A percentile compares a stretch with the other conserved stretches of the same genome.
Conservation (phyloP, 768 basidiomycete genomes). For the Pleurotus citrinopileatus region DNA sequence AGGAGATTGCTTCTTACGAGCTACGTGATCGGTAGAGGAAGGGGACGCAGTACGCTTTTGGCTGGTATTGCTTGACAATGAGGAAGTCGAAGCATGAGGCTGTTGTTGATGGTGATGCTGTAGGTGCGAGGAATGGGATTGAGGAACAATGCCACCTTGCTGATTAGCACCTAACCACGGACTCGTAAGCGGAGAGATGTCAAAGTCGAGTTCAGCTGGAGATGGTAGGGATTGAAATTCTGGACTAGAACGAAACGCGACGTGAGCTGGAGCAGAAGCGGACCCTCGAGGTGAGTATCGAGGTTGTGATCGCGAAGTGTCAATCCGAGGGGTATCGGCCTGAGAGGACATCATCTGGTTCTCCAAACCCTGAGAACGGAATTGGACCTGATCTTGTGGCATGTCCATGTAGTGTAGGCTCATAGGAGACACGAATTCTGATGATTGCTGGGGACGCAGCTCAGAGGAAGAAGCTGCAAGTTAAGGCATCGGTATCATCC, state of each 20-base stretch:
- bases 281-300: slow-evolving; percentile 38
- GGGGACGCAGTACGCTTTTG: slow-evolving; percentile 57
- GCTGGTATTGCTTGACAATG: slow-evolving; percentile 17
- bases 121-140: slow-evolving; percentile 13
- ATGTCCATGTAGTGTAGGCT: slow-evolving; percentile 38
- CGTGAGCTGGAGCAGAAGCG: slow-evolving; percentile 68
- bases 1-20: slow-evolving; percentile 55
- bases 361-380: slow-evolving; percentile 14
- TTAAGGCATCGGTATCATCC: neutral
- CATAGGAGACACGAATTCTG: slow-evolving; percentile 64
- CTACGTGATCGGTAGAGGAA: slow-evolving; percentile 48
- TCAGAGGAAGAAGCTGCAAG: slow-evolving; percentile 59
- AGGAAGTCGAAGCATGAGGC: neutral
- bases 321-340: slow-evolving; percentile 14
- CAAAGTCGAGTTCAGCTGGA: slow-evolving; percentile 58
- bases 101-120: neutral
- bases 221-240: slow-evolving; percentile 32
- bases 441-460: slow-evolving; percentile 55
- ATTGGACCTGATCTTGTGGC: slow-evolving; percentile 17
- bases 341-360: slow-evolving; percentile 18
- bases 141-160: slow-evolving; percentile 18
- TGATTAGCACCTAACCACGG: slow-evolving; percentile 73
- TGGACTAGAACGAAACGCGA: slow-evolving; percentile 59
- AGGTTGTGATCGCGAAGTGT: slow-evolving; percentile 11
- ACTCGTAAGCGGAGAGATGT: slow-evolving; percentile 78